These are phyloP conservation scores for Lactarius indigo DNA, from an alignment of 768 basidiomycete species.

Conservation along the genomic window DNA sequence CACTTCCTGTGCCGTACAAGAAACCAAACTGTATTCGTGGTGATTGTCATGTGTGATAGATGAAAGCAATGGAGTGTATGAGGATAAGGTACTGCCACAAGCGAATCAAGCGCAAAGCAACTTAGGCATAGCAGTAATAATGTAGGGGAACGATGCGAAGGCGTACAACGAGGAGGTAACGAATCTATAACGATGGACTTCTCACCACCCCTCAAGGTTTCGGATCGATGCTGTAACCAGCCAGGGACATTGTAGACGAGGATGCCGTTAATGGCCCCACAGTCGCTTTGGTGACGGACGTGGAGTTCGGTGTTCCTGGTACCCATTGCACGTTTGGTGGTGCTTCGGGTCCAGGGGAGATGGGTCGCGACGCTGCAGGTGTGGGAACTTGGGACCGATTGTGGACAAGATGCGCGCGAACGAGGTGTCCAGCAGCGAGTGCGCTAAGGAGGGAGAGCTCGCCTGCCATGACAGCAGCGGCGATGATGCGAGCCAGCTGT, in stretches of 20 bases:
- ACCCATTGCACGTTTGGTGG: slow-evolving; percentile 24
- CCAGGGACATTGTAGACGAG: slow-evolving; percentile 21
- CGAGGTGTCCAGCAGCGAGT: slow-evolving; percentile 91
- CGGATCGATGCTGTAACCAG: slow-evolving; percentile 25
- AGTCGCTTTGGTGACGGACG: slow-evolving; percentile 16
- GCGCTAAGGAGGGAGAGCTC: slow-evolving; percentile 91
- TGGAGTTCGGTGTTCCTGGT: slow-evolving; percentile 20
- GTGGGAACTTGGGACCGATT: slow-evolving; percentile 84
- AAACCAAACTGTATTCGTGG: slow-evolving; percentile 1
- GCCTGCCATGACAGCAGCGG: slow-evolving; percentile 94
- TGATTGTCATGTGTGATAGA: slow-evolving; percentile 10
- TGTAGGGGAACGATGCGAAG: neutral
- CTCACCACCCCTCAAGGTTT: slow-evolving; percentile 15
- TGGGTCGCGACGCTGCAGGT: slow-evolving; percentile 56
- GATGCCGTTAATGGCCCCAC: slow-evolving; percentile 20
- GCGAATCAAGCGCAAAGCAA: slow-evolving; percentile 6
- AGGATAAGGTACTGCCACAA: neutral
- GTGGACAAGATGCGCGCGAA: slow-evolving; percentile 89
- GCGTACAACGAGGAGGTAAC: neutral
- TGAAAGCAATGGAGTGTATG: slow-evolving; percentile 13
- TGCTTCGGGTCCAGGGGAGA: slow-evolving; percentile 48
- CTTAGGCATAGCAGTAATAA: slow-evolving; percentile 21
- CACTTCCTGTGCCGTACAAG: neutral
- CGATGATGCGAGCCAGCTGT: slow-evolving; percentile 84
- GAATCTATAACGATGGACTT: neutral